Conservation (phyloP, 2,329 filamentous ascomycete species). For the Aspergillus tubingensis region DNA sequence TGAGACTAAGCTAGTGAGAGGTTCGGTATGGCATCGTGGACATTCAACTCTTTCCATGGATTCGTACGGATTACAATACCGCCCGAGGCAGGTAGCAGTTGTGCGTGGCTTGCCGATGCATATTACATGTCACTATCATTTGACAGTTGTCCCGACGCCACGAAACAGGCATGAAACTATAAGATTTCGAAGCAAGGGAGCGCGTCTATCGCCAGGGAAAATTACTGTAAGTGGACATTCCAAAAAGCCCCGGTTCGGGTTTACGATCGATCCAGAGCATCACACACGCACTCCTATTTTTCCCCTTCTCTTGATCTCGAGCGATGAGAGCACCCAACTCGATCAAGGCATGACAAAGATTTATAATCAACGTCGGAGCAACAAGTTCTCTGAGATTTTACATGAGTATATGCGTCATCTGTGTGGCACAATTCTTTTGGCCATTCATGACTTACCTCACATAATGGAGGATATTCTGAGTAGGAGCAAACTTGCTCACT, state of each 20-base stretch:
- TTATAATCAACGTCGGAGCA: background rate
- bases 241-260: background rate
- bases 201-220: background rate
- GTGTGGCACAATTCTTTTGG: background rate
- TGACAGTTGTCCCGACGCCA: conserved; percentile 9
- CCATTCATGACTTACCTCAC: no score
- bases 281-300: background rate
- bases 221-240: background rate
- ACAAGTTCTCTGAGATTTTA: background rate
- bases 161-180: background rate
- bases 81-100: background rate
- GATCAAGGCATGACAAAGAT: background rate
- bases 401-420: background rate
- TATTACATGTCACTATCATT: conserved; percentile 10
- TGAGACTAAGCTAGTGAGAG: background rate
- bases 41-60: no score
- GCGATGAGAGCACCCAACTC: background rate
- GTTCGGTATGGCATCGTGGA: background rate
- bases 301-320: background rate
- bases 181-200: conserved; percentile 6
- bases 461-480: no score
- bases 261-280: background rate
- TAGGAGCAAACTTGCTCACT: no score
- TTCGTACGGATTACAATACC: background rate
- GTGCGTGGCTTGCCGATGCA: conserved; percentile 5